Base-by-base conservation (phyloP, 2,329 filamentous ascomycete species). In the Escovopsis sp. region DNA sequence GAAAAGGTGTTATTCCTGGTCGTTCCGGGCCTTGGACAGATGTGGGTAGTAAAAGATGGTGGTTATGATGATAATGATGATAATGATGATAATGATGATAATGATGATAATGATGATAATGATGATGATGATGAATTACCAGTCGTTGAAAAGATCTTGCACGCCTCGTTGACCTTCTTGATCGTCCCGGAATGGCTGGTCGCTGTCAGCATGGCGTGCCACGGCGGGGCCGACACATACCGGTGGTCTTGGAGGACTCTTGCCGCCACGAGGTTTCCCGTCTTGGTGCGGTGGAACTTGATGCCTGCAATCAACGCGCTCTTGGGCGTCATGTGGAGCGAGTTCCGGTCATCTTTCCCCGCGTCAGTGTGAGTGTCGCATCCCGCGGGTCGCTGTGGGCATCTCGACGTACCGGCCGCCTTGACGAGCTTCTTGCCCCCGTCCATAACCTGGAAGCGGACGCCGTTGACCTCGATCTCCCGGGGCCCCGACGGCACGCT, bases 401-500 rank as follows among this genome's bases (percentile, higher is more conserved):
- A 19, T 28, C 2, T 40, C 3, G 26, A 52, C 57, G 42, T 65
- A 91, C 85, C 82, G 53, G 76, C 71, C 47, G 80, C 62, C 55
- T 82, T 82, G 48, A 84, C 69, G 35, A 94, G 73, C 63, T 93
- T 94, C 69, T 84, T 88, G 51, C 87, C 86, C 49, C 82, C 80
- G 49, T 82, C 77, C 15, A 75, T 68, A 33, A 94, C 77, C 44
- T 71, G 68, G 57, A 91, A 94, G 26, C 73, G 73, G 41, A 89
- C 76, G 51, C 80, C 83, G 42, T 85, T 72, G 41, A 93, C 70
- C 18, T 68, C 60, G 38, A 93, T 68, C 53, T 85, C 76, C 56
- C 84, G 68, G 50, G 65, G 60, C 51, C 61, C 56, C 59, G 59
- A 46, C 46, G 23, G 23, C 23, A 23, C 23, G 23, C 23, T 23